Percentiles rank a stretch among this genome's conserved stretches.
Evolutionary conservation across 306 rosid genomes (phyloP).

Genomic region (Cercis canadensis): DNA sequence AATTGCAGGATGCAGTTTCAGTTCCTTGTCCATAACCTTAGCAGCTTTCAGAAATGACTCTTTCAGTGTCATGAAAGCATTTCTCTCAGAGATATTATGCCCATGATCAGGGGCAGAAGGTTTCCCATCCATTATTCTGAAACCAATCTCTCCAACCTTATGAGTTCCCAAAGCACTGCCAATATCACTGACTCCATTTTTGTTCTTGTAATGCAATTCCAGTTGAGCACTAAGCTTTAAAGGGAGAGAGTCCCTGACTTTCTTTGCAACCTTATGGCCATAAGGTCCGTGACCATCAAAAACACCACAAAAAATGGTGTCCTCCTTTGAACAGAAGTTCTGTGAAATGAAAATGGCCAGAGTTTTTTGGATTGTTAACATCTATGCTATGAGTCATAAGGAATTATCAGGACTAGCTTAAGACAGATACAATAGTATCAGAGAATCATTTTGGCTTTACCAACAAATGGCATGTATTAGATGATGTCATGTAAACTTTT

Average conservation of each 20-base stretch:
- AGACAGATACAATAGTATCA: neutral
- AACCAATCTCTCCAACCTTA: constrained; percentile 42
- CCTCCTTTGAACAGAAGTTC: constrained; percentile 63
- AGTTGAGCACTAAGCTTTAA: constrained; percentile 65
- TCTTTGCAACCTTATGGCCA: constrained; percentile 84
- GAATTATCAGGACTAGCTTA: neutral
- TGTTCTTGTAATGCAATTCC: constrained; percentile 44
- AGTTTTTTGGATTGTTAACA: constrained; percentile 10
- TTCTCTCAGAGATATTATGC: constrained; percentile 26
- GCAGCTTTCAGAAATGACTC: constrained; percentile 68
- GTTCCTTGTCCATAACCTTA: constrained; percentile 79
- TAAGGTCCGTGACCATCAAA: constrained; percentile 96
- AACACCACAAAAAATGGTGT: constrained; percentile 73
- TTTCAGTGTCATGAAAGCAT: constrained; percentile 46
- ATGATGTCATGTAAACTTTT: no score
- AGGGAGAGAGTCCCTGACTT: constrained; percentile 83
- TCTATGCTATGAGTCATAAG: constrained; percentile 9
- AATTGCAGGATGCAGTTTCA: constrained; percentile 61
- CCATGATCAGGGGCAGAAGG: constrained; percentile 33
- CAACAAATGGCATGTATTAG: neutral
- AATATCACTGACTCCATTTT: constrained; percentile 40
- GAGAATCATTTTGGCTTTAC: neutral
- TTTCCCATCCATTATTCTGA: constrained; percentile 43
- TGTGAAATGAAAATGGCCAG: constrained; percentile 34
- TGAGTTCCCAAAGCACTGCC: constrained; percentile 42